Percentiles rank a stretch among this genome's conserved stretches.
Evolutionary conservation across 306 rosid genomes (phyloP).

Genomic region (Vigna unguiculata): DNA sequence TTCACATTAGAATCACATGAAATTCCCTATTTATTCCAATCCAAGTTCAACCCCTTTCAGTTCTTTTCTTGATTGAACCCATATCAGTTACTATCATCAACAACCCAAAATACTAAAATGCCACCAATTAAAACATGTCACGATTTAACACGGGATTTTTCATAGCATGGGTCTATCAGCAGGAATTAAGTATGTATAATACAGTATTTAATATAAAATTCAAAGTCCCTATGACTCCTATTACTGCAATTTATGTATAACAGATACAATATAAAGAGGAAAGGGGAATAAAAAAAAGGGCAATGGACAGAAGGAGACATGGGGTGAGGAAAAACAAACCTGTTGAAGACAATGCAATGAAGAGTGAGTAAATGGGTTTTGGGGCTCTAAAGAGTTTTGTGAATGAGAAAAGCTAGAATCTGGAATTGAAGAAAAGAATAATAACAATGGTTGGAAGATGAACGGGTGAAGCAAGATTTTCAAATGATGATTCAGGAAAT

Average conservation of each 20-base stretch:
- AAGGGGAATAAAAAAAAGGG: not conserved
- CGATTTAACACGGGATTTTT: not conserved
- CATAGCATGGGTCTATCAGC: not conserved
- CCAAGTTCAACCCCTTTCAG: not conserved
- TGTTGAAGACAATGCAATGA: slow-evolving; percentile 33
- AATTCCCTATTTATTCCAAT: not conserved
- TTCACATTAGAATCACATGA: not conserved
- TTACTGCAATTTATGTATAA: not conserved
- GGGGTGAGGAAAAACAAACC: slow-evolving; percentile 44
- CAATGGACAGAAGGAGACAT: not conserved
- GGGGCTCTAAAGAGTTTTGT: slow-evolving; percentile 15
- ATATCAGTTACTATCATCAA: not conserved
- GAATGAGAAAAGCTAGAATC: slow-evolving; percentile 29
- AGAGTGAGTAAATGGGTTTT: slow-evolving; percentile 5
- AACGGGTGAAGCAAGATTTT: slow-evolving; percentile 18
- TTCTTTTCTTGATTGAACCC: not conserved
- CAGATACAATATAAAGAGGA: not conserved
- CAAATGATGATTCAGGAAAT: not conserved
- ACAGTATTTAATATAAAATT: not conserved
- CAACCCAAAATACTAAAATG: not conserved
- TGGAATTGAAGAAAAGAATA: slow-evolving; percentile 57
- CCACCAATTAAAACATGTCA: not conserved
- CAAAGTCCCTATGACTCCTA: not conserved
- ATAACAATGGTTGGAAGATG: slow-evolving; percentile 41
- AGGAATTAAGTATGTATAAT: not conserved